A percentile compares a stretch with the other conserved stretches of the same genome.
phyloP scores from a whole-genome alignment of 495 filamentous ascomycete genomes.

The Penicillium salamii region DNA sequence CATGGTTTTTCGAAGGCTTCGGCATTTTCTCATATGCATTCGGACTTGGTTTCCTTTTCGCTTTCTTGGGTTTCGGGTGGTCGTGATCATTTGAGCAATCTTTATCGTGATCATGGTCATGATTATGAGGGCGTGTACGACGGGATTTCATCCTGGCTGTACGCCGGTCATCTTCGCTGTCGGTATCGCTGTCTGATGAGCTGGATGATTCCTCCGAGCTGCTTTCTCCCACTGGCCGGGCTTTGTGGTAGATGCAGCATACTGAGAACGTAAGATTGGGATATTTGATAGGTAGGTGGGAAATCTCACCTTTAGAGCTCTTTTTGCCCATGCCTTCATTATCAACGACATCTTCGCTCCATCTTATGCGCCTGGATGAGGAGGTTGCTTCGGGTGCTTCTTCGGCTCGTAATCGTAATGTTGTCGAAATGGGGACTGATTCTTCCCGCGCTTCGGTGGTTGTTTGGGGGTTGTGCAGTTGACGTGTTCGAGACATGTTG shows the following conservation, averaged over 20 bases:
- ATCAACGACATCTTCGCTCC: slow-evolving; percentile 91
- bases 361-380: slow-evolving; percentile 62
- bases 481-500: slow-evolving; percentile 32
- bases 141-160: slow-evolving; percentile 16
- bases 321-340: slow-evolving; percentile 96
- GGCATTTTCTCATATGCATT: slow-evolving; percentile 97
- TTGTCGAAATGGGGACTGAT: slow-evolving; percentile 19
- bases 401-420: slow-evolving; percentile 38
- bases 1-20: slow-evolving; percentile 37
- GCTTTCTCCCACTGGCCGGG: slow-evolving; percentile 79
- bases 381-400: slow-evolving; percentile 17
- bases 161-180: slow-evolving; percentile 40
- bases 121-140: slow-evolving; percentile 5
- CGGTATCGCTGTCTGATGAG: slow-evolving; percentile 61
- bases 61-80: slow-evolving; percentile 32
- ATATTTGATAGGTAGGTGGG: not conserved
- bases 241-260: slow-evolving; percentile 96
- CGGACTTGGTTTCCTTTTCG: slow-evolving; percentile 63
- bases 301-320: slow-evolving; percentile 75
- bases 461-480: slow-evolving; percentile 19
- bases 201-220: slow-evolving; percentile 74
- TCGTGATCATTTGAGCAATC: slow-evolving; percentile 10
- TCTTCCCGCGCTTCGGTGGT: slow-evolving; percentile 17
- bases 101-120: slow-evolving; percentile 11
- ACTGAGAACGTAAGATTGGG: slow-evolving; percentile 49